phyloP scores from a whole-genome alignment of 495 filamentous ascomycete species.

The Aspergillus taichungensis region DNA sequence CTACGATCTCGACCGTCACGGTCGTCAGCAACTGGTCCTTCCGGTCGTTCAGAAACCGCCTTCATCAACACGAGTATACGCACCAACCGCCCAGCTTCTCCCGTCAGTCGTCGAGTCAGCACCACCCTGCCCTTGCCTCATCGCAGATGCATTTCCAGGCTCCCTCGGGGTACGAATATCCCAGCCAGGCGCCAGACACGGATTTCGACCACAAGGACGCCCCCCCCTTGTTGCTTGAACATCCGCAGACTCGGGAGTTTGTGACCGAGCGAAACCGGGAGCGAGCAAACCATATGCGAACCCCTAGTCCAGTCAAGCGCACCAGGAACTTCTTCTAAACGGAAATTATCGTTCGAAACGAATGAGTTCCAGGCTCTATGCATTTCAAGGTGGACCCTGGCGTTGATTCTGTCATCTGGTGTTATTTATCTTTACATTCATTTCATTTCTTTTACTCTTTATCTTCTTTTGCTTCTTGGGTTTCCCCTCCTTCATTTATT shows the following conservation, averaged over 20 bases:
- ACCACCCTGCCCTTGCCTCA: constrained; percentile 16
- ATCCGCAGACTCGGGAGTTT: constrained; percentile 21
- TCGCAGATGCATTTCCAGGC: constrained; percentile 19
- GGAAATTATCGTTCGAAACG: no score
- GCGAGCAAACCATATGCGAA: constrained; percentile 26
- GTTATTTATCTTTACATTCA: no score
- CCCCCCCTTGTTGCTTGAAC: constrained; percentile 28
- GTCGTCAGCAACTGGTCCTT: constrained; percentile 42
- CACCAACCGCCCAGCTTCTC: constrained; percentile 14
- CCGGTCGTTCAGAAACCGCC: constrained; percentile 33
- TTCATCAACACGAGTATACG: constrained; percentile 25
- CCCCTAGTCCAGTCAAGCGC: constrained; percentile 33
- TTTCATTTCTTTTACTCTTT: no score
- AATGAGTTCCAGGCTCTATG: neutral
- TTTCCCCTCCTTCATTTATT: no score
- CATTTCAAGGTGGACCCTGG: neutral
- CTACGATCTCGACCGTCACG: constrained; percentile 34
- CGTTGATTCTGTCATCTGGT: neutral
- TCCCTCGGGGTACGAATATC: constrained; percentile 18
- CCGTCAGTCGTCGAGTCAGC: constrained; percentile 16
- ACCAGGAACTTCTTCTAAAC: constrained; percentile 17
- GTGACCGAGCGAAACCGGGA: constrained; percentile 29
- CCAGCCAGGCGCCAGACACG: constrained; percentile 2
- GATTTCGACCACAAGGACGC: constrained; percentile 20
- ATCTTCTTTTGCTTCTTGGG: no score